Evolutionary conservation across 257 asterid species (phyloP).

Genomic region (Nicotiana tomentosiformis): DNA sequence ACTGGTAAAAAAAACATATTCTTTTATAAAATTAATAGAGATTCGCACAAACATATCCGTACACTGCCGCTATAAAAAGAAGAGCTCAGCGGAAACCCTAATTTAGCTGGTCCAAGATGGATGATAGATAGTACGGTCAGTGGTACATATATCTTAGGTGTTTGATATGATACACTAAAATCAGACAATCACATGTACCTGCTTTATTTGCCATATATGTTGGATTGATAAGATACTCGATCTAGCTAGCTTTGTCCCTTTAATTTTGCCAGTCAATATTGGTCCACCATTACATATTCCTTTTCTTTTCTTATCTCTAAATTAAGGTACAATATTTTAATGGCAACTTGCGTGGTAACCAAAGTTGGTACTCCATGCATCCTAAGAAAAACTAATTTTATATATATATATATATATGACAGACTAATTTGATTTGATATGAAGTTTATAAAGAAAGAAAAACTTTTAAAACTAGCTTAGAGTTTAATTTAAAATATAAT

Average conservation of each 20-base stretch:
- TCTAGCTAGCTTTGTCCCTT: not conserved
- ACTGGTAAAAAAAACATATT: too few species aligned
- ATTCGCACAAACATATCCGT: too few species aligned
- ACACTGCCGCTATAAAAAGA: too few species aligned
- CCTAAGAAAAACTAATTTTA: not conserved
- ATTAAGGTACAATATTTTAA: not conserved
- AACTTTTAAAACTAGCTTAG: too few species aligned
- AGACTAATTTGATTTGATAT: too few species aligned
- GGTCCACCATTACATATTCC: not conserved
- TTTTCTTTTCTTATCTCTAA: not conserved
- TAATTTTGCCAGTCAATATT: not conserved
- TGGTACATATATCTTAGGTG: not conserved
- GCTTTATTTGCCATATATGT: not conserved
- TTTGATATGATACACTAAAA: not conserved
- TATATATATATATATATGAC: too few species aligned
- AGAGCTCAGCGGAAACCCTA: not conserved
- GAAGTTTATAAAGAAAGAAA: too few species aligned
- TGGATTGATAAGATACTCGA: not conserved
- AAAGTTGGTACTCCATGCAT: not conserved
- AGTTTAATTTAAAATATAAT: too few species aligned
- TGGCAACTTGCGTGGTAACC: not conserved
- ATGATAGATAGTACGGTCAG: not conserved
- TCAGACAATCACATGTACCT: not conserved
- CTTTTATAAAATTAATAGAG: too few species aligned
- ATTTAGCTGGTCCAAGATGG: not conserved